Percentiles rank a stretch among this genome's conserved stretches.
These are phyloP conservation scores for Marsdenia floribunda DNA, from an alignment of 257 asterid species.

Conservation along the genomic window DNA sequence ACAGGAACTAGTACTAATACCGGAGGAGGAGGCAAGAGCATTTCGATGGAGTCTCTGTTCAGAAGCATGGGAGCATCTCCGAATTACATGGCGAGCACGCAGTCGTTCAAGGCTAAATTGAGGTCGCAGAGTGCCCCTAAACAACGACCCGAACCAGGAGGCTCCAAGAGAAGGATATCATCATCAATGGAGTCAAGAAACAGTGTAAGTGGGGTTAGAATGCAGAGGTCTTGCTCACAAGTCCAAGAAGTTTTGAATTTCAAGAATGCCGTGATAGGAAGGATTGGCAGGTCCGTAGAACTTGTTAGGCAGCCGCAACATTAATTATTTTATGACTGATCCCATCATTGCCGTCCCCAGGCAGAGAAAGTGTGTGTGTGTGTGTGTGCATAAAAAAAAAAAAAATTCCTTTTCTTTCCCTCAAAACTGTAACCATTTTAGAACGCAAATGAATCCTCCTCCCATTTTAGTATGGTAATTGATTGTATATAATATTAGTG, in stretches of 20 bases:
- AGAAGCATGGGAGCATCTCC: conserved; percentile 30
- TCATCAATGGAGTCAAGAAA: conserved; percentile 56
- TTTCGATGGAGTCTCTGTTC: conserved; percentile 32
- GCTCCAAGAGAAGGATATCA: conserved; percentile 42
- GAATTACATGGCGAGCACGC: conserved; percentile 75
- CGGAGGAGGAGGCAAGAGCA: conserved; percentile 31
- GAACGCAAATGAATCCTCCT: too few relatives aligned
- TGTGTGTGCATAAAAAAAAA: not conserved
- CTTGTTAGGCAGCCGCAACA: conserved; percentile 22
- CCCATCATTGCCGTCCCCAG: not conserved
- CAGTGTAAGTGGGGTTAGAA: conserved; percentile 59
- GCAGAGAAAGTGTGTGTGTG: not conserved
- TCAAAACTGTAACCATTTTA: not conserved
- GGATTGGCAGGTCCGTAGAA: conserved; percentile 42
- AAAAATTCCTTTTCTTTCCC: not conserved
- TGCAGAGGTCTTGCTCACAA: conserved; percentile 64
- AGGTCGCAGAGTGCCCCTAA: conserved; percentile 82
- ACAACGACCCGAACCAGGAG: conserved; percentile 53
- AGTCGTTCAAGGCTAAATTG: conserved; percentile 67
- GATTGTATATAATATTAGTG: not conserved
- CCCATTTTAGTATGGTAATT: not conserved
- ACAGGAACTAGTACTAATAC: conserved; percentile 22
- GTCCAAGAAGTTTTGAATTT: conserved; percentile 49
- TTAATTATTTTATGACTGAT: conserved; percentile 1
- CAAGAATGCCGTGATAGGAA: conserved; percentile 57